These are phyloP conservation scores for Phytophthora chlamydospora DNA, from an alignment of 352 stramenopile genomes.

Conservation along the genomic window DNA sequence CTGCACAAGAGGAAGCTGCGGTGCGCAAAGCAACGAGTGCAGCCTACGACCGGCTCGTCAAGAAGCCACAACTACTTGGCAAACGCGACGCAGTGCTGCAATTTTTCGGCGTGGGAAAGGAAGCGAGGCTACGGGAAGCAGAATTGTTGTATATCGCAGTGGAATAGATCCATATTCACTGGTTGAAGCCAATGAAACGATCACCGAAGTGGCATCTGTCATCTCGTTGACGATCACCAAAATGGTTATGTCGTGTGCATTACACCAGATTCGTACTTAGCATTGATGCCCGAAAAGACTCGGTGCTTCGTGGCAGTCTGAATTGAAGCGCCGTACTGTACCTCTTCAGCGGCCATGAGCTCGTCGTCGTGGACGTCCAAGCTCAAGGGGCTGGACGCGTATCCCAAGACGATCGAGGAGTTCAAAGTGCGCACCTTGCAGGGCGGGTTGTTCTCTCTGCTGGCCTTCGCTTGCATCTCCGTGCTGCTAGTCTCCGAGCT, in stretches of 20 bases:
- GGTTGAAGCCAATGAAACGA: constrained; percentile 13
- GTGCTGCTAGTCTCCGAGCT: constrained; percentile 78
- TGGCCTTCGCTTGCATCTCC: constrained; percentile 71
- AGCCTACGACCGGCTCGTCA: constrained; percentile 35
- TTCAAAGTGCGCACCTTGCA: constrained; percentile 89
- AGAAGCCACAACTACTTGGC: constrained; percentile 16
- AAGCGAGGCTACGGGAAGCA: constrained; percentile 24
- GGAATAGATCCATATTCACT: constrained; percentile 6
- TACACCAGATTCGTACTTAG: constrained; percentile 13
- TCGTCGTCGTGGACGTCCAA: constrained; percentile 38
- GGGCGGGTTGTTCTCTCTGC: constrained; percentile 79
- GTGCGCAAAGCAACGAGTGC: constrained; percentile 25
- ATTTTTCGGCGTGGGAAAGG: constrained; percentile 23
- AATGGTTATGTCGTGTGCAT: constrained; percentile 10
- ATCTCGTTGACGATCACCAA: constrained; percentile 23
- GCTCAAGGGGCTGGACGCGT: constrained; percentile 72
- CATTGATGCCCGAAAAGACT: constrained; percentile 1
- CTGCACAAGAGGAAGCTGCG: constrained; percentile 28
- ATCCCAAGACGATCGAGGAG: constrained; percentile 90
- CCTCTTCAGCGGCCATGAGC: constrained; percentile 1
- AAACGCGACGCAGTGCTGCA: constrained; percentile 19
- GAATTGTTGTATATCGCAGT: constrained; percentile 17
- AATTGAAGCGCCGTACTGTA: too few relatives aligned
- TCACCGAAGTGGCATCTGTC: constrained; percentile 20
- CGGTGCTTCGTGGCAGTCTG: background rate